phyloP scores from a whole-genome alignment of 768 basidiomycete genomes.

The Termitomyces sp. region DNA sequence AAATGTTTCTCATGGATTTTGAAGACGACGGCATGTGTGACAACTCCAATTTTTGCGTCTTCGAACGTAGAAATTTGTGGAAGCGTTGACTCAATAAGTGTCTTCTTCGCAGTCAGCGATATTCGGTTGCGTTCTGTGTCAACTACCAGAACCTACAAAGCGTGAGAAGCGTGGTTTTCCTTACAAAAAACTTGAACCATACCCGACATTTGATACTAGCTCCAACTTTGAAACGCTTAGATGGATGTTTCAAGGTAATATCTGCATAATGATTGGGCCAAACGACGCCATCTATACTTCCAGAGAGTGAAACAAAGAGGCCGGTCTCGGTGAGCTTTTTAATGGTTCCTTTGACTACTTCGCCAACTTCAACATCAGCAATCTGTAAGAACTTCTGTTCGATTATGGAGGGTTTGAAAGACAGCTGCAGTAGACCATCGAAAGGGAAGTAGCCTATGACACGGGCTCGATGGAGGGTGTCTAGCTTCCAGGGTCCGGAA shows the following conservation, averaged over 20 bases:
- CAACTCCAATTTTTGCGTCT: conserved; percentile 62
- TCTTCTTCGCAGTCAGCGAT: conserved; percentile 86
- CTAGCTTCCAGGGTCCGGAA: conserved; percentile 78
- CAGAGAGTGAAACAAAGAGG: conserved; percentile 82
- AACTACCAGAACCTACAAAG: conserved; percentile 66
- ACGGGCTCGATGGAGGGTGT: conserved; percentile 77
- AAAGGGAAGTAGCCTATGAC: conserved; percentile 82
- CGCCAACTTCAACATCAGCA: conserved; percentile 78
- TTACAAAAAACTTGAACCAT: conserved; percentile 20
- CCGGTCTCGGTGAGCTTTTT: conserved; percentile 78
- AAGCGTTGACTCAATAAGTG: conserved; percentile 74
- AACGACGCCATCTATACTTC: conserved; percentile 86
- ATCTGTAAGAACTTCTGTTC: conserved; percentile 85
- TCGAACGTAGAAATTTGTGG: conserved; percentile 63
- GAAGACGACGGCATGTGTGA: conserved; percentile 81
- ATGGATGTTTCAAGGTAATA: conserved; percentile 89
- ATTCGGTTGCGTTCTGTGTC: conserved; percentile 80
- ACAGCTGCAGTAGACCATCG: conserved; percentile 87
- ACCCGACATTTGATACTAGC: conserved; percentile 82
- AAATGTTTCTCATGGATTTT: conserved; percentile 77
- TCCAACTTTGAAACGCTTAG: conserved; percentile 84
- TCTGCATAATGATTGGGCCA: conserved; percentile 97
- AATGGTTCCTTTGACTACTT: conserved; percentile 81
- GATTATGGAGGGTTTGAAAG: conserved; percentile 75
- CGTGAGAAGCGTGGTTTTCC: neutral